phyloP scores from a whole-genome alignment of 352 stramenopile genomes.

The Globisporangium canariense region DNA sequence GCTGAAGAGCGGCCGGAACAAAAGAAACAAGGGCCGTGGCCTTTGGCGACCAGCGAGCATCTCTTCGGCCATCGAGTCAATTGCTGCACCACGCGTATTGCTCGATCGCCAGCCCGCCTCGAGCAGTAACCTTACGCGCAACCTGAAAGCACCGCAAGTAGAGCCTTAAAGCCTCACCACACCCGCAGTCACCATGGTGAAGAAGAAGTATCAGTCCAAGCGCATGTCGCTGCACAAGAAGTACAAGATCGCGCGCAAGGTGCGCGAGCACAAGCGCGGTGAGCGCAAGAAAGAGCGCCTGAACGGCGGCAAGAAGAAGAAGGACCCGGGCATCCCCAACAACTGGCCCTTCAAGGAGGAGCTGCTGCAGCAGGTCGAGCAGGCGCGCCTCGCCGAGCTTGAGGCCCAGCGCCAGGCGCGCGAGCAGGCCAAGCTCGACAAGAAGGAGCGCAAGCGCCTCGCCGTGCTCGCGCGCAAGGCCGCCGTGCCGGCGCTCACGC shows the following conservation, averaged over 20 bases:
- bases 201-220: slow-evolving; percentile 99
- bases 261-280: slow-evolving; percentile 93
- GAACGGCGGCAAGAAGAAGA: slow-evolving; percentile 92
- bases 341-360: slow-evolving; percentile 98
- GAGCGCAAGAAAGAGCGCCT: slow-evolving; percentile 91
- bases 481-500: slow-evolving; percentile 36
- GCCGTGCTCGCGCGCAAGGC: slow-evolving; percentile 30
- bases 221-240: slow-evolving; percentile 98
- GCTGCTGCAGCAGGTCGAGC: slow-evolving; percentile 81
- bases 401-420: slow-evolving; percentile 58
- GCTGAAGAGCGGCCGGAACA: slow-evolving; percentile 14
- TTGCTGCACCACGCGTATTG: slow-evolving; percentile 7
- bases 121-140: background rate
- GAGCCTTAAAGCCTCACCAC: background rate
- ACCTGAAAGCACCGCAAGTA: slow-evolving; percentile 1
- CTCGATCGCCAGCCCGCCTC: slow-evolving; percentile 5
- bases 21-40: slow-evolving; percentile 1
- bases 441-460: slow-evolving; percentile 60
- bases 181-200: slow-evolving; percentile 87
- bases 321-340: slow-evolving; percentile 98
- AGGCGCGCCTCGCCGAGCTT: slow-evolving; percentile 72
- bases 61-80: background rate
- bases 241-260: slow-evolving; percentile 95
- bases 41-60: slow-evolving; percentile 7
- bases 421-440: slow-evolving; percentile 59